Evolutionary conservation across 2,329 filamentous ascomycete species (phyloP), one percentile per base, ranked within the genome.

Genomic region (Thielaviopsis punctulata): DNA sequence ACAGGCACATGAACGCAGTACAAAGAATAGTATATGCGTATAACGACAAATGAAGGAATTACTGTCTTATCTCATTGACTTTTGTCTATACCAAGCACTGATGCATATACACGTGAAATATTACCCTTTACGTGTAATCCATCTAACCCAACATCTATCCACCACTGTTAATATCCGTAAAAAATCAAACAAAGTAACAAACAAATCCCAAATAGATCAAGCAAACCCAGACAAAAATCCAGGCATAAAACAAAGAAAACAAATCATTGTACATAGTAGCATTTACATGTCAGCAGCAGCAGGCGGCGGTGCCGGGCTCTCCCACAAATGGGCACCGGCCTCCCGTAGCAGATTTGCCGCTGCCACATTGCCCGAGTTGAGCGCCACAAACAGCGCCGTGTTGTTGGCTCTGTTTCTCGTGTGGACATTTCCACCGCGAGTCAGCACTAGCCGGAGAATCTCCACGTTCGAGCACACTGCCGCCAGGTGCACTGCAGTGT

Each of bases 361-460:
- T 52, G 72, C 73, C 4, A 66, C 64, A 48, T 75, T 75, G 2
- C 76, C 76, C 39, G 71, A 72, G 62, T 79, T 70, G 57, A 73
- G 71, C 4, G 80, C 80, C 12, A 84, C 66, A 60, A 77, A 82
- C 12, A 84, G 68, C 9, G 80, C 76, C 3, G 79, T 82, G 62
- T 82, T 80, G 58, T 80, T 74, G 9, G 77, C 80, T 47, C 72
- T 66, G 62, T 84, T 84, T 43, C 80, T 68, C 43, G 73, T 72
- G 61, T 84, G 80, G 5, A 84, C 80, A 60, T 78, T 80, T n/a
- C 77, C 79, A 7, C 80, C 80, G 19, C 72, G 68, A 43, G 68
- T 68, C 12, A 84, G 69, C 46, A 84, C 65, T 60, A 79, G 75
- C 22, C 71, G 66, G 59, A 83, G 65, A 25, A 84, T 71, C n/a